These are phyloP conservation scores for Hawksworthiomyces lignivorus DNA, from an alignment of 2,329 filamentous ascomycete genomes.

Conservation along the genomic window DNA sequence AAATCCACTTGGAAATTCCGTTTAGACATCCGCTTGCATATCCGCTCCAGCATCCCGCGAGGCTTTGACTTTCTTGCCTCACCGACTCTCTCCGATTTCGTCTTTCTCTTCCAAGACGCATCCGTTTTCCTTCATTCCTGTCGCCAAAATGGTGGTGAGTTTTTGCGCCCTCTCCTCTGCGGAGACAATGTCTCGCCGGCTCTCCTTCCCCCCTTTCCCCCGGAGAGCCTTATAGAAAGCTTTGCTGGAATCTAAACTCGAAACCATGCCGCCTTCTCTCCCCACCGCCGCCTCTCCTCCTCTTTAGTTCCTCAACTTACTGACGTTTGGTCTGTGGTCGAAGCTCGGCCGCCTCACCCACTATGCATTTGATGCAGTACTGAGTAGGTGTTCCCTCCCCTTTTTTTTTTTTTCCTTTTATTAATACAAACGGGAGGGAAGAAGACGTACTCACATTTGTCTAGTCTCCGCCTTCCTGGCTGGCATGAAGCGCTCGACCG, in stretches of 20 bases:
- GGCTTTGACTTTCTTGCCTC: too few relatives aligned
- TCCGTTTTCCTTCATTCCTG: too few relatives aligned
- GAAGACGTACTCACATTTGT: neutral
- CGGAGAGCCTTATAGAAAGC: slow-evolving; percentile 1
- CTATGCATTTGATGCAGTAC: slow-evolving; percentile 92
- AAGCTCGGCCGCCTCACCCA: slow-evolving; percentile 91
- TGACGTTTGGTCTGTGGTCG: slow-evolving; percentile 60
- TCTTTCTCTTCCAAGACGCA: neutral
- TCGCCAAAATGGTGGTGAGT: slow-evolving; percentile 16
- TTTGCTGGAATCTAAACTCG: slow-evolving; percentile 30
- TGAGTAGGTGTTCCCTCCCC: slow-evolving; percentile 59
- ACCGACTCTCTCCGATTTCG: neutral
- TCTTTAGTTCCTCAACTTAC: slow-evolving; percentile 55
- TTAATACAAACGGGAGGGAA: too few relatives aligned
- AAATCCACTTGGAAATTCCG: too few relatives aligned
- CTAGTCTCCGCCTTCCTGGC: slow-evolving; percentile 91
- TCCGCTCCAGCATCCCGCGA: too few relatives aligned
- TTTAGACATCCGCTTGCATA: too few relatives aligned
- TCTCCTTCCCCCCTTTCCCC: slow-evolving; percentile 9
- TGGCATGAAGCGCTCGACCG: slow-evolving; percentile 94
- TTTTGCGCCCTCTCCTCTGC: slow-evolving; percentile 3
- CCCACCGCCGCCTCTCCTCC: neutral
- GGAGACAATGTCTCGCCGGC: slow-evolving; percentile 6
- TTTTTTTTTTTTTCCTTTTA: too few relatives aligned
- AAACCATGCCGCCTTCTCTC: slow-evolving; percentile 20